Conservation (phyloP, 306 rosid genomes). For the Clitoria ternatea region DNA sequence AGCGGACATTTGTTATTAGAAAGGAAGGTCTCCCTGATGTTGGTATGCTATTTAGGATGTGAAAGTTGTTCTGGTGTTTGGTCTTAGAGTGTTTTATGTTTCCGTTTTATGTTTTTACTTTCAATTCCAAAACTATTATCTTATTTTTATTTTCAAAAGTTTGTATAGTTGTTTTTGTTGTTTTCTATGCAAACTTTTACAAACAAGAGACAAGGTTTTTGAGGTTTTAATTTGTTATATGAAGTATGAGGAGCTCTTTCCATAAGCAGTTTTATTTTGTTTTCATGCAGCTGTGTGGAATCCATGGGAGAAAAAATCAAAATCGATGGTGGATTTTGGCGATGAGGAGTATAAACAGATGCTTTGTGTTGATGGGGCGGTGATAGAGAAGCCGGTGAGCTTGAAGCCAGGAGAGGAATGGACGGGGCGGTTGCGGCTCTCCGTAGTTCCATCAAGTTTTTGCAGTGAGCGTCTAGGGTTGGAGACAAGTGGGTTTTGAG, state of each 20-base stretch:
- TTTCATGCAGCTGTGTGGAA: conserved; percentile 72
- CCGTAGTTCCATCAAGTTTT: conserved; percentile 81
- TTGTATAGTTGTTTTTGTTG: too few relatives aligned
- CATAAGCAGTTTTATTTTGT: not conserved
- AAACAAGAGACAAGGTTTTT: too few relatives aligned
- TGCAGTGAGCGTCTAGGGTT: conserved; percentile 64
- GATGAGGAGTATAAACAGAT: conserved; percentile 90
- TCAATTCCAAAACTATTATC: too few relatives aligned
- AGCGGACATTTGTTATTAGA: conserved; percentile 69
- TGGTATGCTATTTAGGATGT: conserved; percentile 49
- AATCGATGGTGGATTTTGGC: conserved; percentile 75
- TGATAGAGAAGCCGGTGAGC: conserved; percentile 64
- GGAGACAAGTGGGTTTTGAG: conserved; percentile 32
- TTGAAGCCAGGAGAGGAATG: conserved; percentile 97
- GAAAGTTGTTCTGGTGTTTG: not conserved
- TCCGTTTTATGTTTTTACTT: too few relatives aligned
- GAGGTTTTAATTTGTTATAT: not conserved
- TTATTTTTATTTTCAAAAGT: too few relatives aligned
- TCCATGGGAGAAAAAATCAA: conserved; percentile 97
- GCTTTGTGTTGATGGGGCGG: conserved; percentile 91
- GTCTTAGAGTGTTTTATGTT: too few relatives aligned
- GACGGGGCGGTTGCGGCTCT: conserved; percentile 77
- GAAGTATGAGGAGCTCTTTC: not conserved
- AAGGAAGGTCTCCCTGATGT: conserved; percentile 96
- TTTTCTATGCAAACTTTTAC: too few relatives aligned